Evolutionary conservation across 2,329 filamentous ascomycete species (phyloP).

Genomic region (Penicillium sp.): DNA sequence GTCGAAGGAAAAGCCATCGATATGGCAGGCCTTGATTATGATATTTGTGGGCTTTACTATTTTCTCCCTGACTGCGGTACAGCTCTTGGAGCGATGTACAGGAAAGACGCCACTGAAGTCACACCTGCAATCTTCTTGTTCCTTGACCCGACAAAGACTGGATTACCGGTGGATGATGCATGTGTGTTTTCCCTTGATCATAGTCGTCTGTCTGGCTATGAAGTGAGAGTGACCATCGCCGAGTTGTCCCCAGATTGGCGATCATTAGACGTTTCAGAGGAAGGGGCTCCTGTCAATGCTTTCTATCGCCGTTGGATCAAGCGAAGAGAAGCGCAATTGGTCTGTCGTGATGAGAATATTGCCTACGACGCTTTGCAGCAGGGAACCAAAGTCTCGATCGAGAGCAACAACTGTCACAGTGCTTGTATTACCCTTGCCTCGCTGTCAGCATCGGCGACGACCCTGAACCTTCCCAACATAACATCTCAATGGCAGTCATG

Average conservation of each 20-base stretch:
- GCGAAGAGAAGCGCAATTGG: slow-evolving; percentile 24
- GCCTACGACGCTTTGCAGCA: slow-evolving; percentile 23
- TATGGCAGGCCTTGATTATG: slow-evolving; percentile 30
- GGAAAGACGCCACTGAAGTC: slow-evolving; percentile 28
- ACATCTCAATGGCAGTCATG: slow-evolving; percentile 28
- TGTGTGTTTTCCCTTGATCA: slow-evolving; percentile 60
- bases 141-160: slow-evolving; percentile 56
- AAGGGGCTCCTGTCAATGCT: slow-evolving; percentile 24
- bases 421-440: slow-evolving; percentile 35
- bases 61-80: slow-evolving; percentile 60
- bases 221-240: slow-evolving; percentile 49
- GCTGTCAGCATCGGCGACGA: slow-evolving; percentile 22
- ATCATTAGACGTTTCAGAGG: slow-evolving; percentile 30
- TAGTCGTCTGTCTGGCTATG: slow-evolving; percentile 48
- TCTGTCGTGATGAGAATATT: slow-evolving; percentile 19
- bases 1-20: slow-evolving; percentile 38
- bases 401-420: slow-evolving; percentile 28
- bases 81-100: slow-evolving; percentile 57
- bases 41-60: slow-evolving; percentile 54
- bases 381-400: slow-evolving; percentile 13
- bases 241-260: slow-evolving; percentile 50
- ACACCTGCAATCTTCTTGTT: slow-evolving; percentile 55
- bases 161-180: slow-evolving; percentile 48
- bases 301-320: slow-evolving; percentile 34
- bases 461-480: slow-evolving; percentile 17